These are phyloP conservation scores for Alternaria gaisen DNA, from an alignment of 2,329 filamentous ascomycete species.

Conservation along the genomic window DNA sequence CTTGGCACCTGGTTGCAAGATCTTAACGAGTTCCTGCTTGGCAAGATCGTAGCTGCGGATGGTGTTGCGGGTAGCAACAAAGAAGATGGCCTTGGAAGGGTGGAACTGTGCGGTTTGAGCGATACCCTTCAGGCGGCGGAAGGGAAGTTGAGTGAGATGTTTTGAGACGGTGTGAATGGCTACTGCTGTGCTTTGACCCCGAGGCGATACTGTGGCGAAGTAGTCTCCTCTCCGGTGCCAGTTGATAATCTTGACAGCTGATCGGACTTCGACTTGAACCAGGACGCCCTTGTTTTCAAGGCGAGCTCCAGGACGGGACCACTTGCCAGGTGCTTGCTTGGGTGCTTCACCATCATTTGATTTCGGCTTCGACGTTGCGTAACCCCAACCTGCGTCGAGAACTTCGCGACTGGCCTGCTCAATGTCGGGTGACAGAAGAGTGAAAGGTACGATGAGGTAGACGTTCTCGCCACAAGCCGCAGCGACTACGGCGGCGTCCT, in stretches of 20 bases:
- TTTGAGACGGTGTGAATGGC: slow-evolving; percentile 95
- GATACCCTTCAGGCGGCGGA: slow-evolving; percentile 77
- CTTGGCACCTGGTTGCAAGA: slow-evolving; percentile 89
- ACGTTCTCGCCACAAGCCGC: slow-evolving; percentile 86
- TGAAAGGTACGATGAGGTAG: slow-evolving; percentile 78
- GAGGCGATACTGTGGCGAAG: slow-evolving; percentile 88
- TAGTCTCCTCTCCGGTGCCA: slow-evolving; percentile 97
- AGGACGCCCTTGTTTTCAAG: slow-evolving; percentile 82
- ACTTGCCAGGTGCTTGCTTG: slow-evolving; percentile 81
- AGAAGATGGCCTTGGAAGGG: slow-evolving; percentile 89
- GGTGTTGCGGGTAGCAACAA: slow-evolving; percentile 92
- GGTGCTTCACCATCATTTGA: slow-evolving; percentile 62
- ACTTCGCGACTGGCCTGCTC: slow-evolving; percentile 78
- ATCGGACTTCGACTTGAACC: slow-evolving; percentile 80
- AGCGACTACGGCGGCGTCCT: slow-evolving; percentile 81
- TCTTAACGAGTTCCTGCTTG: slow-evolving; percentile 89
- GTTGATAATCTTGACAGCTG: slow-evolving; percentile 83
- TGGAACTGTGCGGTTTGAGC: slow-evolving; percentile 95
- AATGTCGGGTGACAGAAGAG: slow-evolving; percentile 73
- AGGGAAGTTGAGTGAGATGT: slow-evolving; percentile 93
- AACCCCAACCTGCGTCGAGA: slow-evolving; percentile 90
- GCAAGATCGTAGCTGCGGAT: slow-evolving; percentile 95
- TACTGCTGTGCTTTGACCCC: slow-evolving; percentile 79
- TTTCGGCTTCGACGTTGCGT: slow-evolving; percentile 73
- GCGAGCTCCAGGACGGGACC: slow-evolving; percentile 78